Conservation (phyloP, 148 eudicot genomes). For the Camellia lanceoleosa region DNA sequence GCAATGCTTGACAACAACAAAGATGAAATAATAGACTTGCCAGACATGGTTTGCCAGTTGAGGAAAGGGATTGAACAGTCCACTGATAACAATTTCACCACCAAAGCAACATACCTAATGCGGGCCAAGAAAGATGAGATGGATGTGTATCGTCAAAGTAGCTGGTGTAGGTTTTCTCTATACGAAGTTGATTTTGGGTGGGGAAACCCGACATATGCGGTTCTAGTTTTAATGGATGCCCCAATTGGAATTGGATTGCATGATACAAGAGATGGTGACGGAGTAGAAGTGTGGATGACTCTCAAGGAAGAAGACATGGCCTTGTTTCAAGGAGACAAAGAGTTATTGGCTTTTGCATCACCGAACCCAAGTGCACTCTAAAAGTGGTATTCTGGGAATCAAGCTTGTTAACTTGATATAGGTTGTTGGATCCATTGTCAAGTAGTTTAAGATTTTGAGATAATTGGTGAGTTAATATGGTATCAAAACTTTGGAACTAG, state of each 20-base stretch:
- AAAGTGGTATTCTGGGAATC: too few relatives aligned
- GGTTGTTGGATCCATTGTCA: too few relatives aligned
- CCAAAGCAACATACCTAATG: too few relatives aligned
- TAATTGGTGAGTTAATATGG: too few relatives aligned
- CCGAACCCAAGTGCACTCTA: neutral
- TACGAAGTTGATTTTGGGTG: neutral
- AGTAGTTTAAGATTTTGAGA: too few relatives aligned
- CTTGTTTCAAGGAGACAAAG: neutral
- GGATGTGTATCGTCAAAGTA: neutral
- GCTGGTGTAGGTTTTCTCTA: neutral
- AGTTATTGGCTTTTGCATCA: neutral
- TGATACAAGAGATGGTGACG: neutral
- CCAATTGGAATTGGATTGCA: neutral
- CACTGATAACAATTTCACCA: too few relatives aligned
- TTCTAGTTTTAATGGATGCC: neutral
- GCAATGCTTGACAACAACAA: neutral
- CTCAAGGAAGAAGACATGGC: neutral
- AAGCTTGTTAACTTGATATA: too few relatives aligned
- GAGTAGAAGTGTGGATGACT: neutral
- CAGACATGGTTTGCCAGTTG: neutral
- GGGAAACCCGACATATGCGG: neutral
- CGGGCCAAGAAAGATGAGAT: neutral
- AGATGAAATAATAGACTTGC: neutral
- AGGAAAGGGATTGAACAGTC: neutral
- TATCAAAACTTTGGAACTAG: conserved; percentile 43